These are phyloP conservation scores for Madurella fahalii DNA, from an alignment of 2,329 filamentous ascomycete genomes.

Conservation along the genomic window DNA sequence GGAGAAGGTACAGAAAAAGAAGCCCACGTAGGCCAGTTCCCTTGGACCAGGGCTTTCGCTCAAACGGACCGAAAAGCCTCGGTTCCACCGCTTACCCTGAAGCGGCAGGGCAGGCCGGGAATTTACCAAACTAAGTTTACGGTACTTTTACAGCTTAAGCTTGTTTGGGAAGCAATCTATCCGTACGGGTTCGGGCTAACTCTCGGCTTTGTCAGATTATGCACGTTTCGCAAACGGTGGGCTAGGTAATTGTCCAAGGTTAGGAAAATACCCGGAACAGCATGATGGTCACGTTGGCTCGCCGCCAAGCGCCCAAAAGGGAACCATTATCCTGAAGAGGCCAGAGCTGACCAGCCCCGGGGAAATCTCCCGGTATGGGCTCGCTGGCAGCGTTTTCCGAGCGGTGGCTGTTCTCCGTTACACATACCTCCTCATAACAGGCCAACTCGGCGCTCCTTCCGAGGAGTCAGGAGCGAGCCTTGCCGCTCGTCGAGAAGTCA, in stretches of 20 bases:
- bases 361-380: conserved; percentile 19
- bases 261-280: conserved; percentile 20
- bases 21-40: neutral
- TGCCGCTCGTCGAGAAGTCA: conserved; percentile 24
- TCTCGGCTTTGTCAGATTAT: conserved; percentile 18
- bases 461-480: conserved; percentile 24
- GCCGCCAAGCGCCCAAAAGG: conserved; percentile 14
- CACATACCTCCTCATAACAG: neutral
- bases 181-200: conserved; percentile 11
- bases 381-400: conserved; percentile 7
- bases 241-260: conserved; percentile 11
- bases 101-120: conserved; percentile 1
- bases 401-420: neutral
- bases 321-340: conserved; percentile 17
- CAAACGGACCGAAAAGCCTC: conserved; percentile 23
- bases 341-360: conserved; percentile 11
- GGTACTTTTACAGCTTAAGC: neutral
- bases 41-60: conserved; percentile 1
- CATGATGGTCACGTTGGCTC: conserved; percentile 17
- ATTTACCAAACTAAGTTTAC: neutral
- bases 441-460: conserved; percentile 21
- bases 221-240: conserved; percentile 24
- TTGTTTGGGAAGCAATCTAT: conserved; percentile 2
- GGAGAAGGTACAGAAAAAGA: neutral
- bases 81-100: conserved; percentile 10